These are phyloP conservation scores for Limnomonas spitsbergensis DNA, from an alignment of 139 green algal genomes.

Conservation along the genomic window DNA sequence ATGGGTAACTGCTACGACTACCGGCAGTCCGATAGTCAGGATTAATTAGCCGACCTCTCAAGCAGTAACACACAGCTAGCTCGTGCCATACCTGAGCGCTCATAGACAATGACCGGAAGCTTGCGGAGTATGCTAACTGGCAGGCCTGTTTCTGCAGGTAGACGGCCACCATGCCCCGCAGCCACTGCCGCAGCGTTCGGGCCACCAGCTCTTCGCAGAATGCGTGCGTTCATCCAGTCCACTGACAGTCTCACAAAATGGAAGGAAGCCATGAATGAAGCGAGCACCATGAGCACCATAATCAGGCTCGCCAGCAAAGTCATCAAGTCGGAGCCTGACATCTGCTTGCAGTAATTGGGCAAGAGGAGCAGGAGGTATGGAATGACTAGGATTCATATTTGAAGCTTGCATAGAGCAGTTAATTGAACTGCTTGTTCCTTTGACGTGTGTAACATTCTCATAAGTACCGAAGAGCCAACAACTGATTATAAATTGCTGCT, in stretches of 20 bases:
- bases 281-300: constrained; percentile 64
- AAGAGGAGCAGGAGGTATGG: too few species aligned
- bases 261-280: constrained; percentile 65
- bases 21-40: too few species aligned
- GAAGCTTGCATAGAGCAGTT: too few species aligned
- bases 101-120: constrained; percentile 30
- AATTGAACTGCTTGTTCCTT: too few species aligned
- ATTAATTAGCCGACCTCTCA: too few species aligned
- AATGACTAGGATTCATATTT: too few species aligned
- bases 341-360: constrained; percentile 28
- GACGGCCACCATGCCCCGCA: background rate
- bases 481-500: too few species aligned
- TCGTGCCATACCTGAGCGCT: constrained; percentile 5
- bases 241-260: constrained; percentile 52
- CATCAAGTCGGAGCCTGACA: constrained; percentile 54
- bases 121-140: constrained; percentile 1
- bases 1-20: too few species aligned
- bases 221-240: background rate
- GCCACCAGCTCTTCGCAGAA: too few species aligned
- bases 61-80: too few species aligned
- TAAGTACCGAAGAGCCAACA: too few species aligned
- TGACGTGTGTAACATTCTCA: too few species aligned
- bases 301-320: constrained; percentile 65
- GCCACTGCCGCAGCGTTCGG: background rate
- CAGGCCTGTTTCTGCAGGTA: background rate